These are phyloP conservation scores for Dichomitus squalens DNA, from an alignment of 1,284 basidiomycete genomes.

Conservation along the genomic window DNA sequence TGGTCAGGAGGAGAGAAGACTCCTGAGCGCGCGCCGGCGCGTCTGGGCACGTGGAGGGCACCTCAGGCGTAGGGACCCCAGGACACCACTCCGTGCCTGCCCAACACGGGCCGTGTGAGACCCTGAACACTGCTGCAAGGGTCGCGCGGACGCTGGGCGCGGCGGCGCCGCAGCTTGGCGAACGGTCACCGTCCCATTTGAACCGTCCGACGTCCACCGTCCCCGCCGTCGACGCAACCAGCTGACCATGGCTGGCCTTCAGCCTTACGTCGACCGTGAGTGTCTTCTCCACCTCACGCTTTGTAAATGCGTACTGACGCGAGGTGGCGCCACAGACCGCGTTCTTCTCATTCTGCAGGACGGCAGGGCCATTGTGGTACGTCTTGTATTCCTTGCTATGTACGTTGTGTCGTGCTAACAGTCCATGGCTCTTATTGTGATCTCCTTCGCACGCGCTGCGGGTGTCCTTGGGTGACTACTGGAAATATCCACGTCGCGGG, in stretches of 20 bases:
- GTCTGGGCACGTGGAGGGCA: conserved; percentile 12
- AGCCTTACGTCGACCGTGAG: conserved; percentile 84
- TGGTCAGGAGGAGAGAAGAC: conserved; percentile 15
- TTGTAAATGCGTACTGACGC: conserved; percentile 1
- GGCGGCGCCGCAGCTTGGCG: neutral
- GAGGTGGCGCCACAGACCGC: conserved; percentile 50
- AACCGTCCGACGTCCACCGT: neutral
- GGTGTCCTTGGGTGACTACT: no score
- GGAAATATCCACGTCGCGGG: no score
- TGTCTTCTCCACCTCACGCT: neutral
- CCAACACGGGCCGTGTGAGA: neutral
- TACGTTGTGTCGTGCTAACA: no score
- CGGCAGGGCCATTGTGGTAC: conserved; percentile 83
- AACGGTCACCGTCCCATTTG: neutral
- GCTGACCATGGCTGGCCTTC: conserved; percentile 72
- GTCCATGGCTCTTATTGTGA: no score
- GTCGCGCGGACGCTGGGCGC: neutral
- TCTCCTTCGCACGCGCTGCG: no score
- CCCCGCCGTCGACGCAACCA: conserved; percentile 11
- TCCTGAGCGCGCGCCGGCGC: conserved; percentile 1
- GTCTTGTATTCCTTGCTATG: conserved; percentile 28
- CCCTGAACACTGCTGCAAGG: conserved; percentile 9
- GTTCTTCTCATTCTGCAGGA: conserved; percentile 91
- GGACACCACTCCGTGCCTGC: neutral
- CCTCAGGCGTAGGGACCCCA: neutral